phyloP scores from a whole-genome alignment of 75 land plant species.

The Chamaecyparis obtusa region DNA sequence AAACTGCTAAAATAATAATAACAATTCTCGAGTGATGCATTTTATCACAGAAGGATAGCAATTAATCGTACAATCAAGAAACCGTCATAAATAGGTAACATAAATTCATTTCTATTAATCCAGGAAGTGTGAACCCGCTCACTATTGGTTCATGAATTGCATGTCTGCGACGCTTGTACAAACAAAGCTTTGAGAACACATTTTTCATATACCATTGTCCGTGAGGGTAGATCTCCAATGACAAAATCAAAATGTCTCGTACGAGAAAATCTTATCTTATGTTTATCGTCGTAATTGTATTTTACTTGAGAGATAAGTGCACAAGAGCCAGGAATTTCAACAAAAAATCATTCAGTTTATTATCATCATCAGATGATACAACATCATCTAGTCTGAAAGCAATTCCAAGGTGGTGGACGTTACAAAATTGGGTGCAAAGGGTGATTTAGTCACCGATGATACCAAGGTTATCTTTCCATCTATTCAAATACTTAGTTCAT shows the following conservation, averaged over 20 bases:
- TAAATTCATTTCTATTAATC: no score
- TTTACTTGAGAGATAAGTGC: not conserved
- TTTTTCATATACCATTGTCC: no score
- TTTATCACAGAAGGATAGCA: no score
- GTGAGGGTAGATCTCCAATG: no score
- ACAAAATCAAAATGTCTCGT: not conserved
- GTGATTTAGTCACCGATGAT: slow-evolving; percentile 54
- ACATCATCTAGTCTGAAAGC: not conserved
- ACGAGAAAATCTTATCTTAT: not conserved
- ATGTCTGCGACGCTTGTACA: no score
- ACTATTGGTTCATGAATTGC: no score
- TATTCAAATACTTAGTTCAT: not conserved
- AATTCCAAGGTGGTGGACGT: slow-evolving; percentile 16
- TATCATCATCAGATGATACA: not conserved
- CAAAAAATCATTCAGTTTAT: not conserved
- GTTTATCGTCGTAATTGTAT: no score
- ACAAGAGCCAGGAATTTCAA: not conserved
- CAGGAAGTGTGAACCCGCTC: no score
- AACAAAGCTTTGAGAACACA: not conserved
- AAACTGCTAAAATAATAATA: no score
- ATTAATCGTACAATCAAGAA: no score
- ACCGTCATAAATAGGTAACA: no score
- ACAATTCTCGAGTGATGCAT: no score
- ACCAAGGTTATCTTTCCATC: slow-evolving; percentile 22
- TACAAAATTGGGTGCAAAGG: slow-evolving; percentile 53